Base-by-base conservation (phyloP, 352 stramenopile genomes). In the Phytophthora citrophthora region DNA sequence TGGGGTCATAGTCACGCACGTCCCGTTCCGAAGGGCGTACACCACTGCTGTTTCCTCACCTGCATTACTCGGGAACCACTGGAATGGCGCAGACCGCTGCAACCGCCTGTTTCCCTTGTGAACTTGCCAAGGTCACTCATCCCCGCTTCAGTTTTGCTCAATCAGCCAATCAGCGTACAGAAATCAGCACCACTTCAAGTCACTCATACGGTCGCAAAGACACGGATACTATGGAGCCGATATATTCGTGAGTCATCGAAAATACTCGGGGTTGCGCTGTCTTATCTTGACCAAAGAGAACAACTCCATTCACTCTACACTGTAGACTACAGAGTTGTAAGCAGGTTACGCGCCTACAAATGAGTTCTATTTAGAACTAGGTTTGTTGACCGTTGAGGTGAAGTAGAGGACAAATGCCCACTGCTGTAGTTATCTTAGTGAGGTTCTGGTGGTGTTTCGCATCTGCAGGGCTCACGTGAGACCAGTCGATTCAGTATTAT, bases 141-240 rank as follows among this genome's bases (percentile, higher is more conserved):
- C 40, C 3, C 47, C 12, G 41, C 49, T 48, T 47, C 31, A 41
- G 49, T 12, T 26, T 34, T 1, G 4, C 20, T 20, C 20, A 46
- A 40, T 16, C n/a, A 34, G 31, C 53, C 53, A 61, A 61, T 61
- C 53, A 46, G 9, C 32, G 31, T 13, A 9, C 29, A 15, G 16
- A 29, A 45, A 9, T 46, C 27, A 58, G 9, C 29, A 0, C 29
- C 9, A 13, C 39, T 65, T 65, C 57, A 65, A 64, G 46, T 60
- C 57, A 65, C 57, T 65, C 48, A 65, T 65, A 48, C 57, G 56
- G 57, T 60, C 39, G 39, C 47, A 59, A 48, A 65, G 57, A 60
- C 48, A 49, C n/a, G 31, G 23, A 23, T 16, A 1, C n/a, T 31
- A 6, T 20, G 8, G 31, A 26, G 9, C 29, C 29, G 29, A 34